Evolutionary conservation across 805 yeast species (phyloP), one percentile per base, ranked within the genome.

Genomic region (Yarrowia sp.): DNA sequence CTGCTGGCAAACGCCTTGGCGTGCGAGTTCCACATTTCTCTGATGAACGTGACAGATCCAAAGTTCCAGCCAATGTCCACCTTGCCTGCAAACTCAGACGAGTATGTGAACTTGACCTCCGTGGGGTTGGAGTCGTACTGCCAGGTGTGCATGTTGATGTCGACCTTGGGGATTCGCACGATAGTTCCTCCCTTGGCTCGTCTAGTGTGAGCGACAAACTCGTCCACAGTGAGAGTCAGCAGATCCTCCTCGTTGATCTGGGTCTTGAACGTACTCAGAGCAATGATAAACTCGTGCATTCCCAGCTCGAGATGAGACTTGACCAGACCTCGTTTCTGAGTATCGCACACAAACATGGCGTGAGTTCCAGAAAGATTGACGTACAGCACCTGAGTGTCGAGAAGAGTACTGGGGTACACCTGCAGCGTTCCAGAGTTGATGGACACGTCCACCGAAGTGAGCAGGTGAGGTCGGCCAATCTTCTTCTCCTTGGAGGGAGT

Each of bases 51-150:
- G 19, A 95, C 88, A 0, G 97, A 89, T 0, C 98, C 98, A 38
- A 95, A 79, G 76, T 95, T 95, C 99, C 99, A 95, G 61, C 91
- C 85, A 1, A 95, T 87, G 70, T 92, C 97, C 48, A 95, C 95
- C 15, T 91, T 87, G 36, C 97, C 98, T 9, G 91, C 97, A 80
- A 95, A 92, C 1, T 87, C 81, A 63, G 95, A 87, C 56, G 82
- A 83, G 77, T 85, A 95, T 1, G 83, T 80, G 74, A 88, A 92
- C 73, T 89, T 89, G 52, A 95, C 84, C 4, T 82, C 71, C 53
- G 85, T 83, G 16, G 85, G 82, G 11, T 82, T 78, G 26, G 67
- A 49, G 36, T 80, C 80, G 41, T 79, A 77, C 73, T 91, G 93
- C 80, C 86, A 85, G 0, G 96, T 87, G 59, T 87, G 84, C 98